Conservation (phyloP, 2,329 filamentous ascomycete genomes). For the Talaromyces piceae region DNA sequence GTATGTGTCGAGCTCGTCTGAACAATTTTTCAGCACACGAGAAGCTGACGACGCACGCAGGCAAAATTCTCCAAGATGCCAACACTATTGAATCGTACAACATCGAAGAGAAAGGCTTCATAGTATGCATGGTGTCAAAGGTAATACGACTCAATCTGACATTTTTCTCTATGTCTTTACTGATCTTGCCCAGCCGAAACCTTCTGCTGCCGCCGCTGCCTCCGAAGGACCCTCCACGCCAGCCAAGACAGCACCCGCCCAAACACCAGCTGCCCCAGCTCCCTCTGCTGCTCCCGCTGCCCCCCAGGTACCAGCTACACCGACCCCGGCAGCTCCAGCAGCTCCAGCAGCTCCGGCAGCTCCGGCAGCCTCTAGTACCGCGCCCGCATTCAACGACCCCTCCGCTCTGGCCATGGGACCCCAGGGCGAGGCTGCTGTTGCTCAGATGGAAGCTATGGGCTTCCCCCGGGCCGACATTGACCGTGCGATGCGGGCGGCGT, state of each 20-base stretch:
- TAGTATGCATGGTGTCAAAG: constrained; percentile 98
- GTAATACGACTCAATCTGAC: constrained; percentile 42
- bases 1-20: constrained; percentile 47
- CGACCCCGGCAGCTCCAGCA: constrained; percentile 41
- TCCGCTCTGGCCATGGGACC: constrained; percentile 81
- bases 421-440: constrained; percentile 72
- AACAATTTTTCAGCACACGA: not conserved
- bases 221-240: constrained; percentile 33
- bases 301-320: constrained; percentile 40
- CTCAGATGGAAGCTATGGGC: constrained; percentile 96
- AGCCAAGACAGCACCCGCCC: constrained; percentile 27
- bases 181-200: constrained; percentile 58
- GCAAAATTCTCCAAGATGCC: constrained; percentile 97
- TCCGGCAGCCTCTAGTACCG: constrained; percentile 27
- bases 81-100: constrained; percentile 95
- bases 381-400: constrained; percentile 55
- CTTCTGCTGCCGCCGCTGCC: constrained; percentile 19
- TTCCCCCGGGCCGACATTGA: constrained; percentile 85
- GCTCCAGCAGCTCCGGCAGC: constrained; percentile 29
- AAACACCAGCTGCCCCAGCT: constrained; percentile 39
- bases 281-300: constrained; percentile 41
- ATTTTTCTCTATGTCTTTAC: constrained; percentile 8
- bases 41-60: constrained; percentile 40
- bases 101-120: constrained; percentile 98
- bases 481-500: constrained; percentile 89